Evolutionary conservation across 257 asterid species (phyloP), one percentile per base, ranked within the genome.

Genomic region (Rhazya stricta): DNA sequence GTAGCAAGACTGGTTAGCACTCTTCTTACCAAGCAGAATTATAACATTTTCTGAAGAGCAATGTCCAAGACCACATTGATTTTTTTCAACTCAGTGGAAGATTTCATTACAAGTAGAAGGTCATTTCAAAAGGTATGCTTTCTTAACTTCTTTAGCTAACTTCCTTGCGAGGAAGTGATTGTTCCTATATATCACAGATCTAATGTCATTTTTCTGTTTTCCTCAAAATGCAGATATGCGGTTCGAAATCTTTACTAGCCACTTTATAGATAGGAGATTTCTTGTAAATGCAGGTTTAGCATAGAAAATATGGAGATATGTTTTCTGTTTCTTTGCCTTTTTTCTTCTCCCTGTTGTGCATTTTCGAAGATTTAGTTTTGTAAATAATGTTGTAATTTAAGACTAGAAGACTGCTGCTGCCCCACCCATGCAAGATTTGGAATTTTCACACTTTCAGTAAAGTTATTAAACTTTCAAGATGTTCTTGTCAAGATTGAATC

Each of bases 301-400:
- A 21, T 65, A 36, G 70, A 34, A 34, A 18, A 36, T 36, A 54
- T 54, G 7, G 42, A 63, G n/a, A 65, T 36, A 36, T 29, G 21
- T 34, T 65, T 56, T 29, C 27, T 65, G 69, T 65, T 65, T 39
- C 27, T 18, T 9, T 65, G 11, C 7, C 67, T 29, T 30, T 32
- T 3, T 7, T 54, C 12, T 54, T 54, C 62, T 54, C 62, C 62
- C 42, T 32, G 42, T 32, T 62, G 25, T 62, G 46, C 69, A 65
- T 34, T 65, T 65, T 62, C 34, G 12, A 65, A 65, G 30, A 39
- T 65, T 23, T 63, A 65, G 70, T 65, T 19, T 1, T 65, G 70
- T 65, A 65, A 65, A 65, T 65, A 36, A 65, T 65, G 48, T 37
- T 65, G 70, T 65, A 65, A 65, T 65, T 34, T 37, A 65, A 36